Evolutionary conservation across 192 early-diverging fungal species (phyloP).

Genomic region (Borealophlyctis nickersoniae): DNA sequence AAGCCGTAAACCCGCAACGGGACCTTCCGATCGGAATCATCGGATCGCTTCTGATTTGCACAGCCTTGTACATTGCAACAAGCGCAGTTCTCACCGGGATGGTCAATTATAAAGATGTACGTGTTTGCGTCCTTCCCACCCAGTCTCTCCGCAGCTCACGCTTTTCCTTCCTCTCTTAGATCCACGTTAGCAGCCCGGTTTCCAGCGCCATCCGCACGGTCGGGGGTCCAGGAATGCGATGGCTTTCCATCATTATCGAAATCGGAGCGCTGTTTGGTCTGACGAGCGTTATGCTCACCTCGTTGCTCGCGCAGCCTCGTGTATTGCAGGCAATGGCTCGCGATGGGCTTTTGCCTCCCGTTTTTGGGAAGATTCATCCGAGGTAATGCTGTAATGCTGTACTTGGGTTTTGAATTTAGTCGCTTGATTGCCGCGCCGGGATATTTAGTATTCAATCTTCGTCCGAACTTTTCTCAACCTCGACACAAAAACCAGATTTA

Average conservation of each 20-base stretch:
- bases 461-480: slow-evolving; percentile 69
- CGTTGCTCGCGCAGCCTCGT: slow-evolving; percentile 80
- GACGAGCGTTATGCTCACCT: slow-evolving; percentile 72
- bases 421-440: slow-evolving; percentile 69
- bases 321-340: slow-evolving; percentile 82
- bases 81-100: slow-evolving; percentile 74
- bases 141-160: slow-evolving; percentile 4
- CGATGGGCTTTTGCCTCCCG: slow-evolving; percentile 77
- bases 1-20: slow-evolving; percentile 71
- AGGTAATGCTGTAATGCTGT: slow-evolving; percentile 10
- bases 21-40: slow-evolving; percentile 89
- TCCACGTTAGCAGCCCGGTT: slow-evolving; percentile 53
- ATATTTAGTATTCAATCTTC: slow-evolving; percentile 80
- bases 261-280: slow-evolving; percentile 77
- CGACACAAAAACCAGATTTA: slow-evolving; percentile 62
- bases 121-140: neutral
- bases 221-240: slow-evolving; percentile 31
- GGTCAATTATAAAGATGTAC: slow-evolving; percentile 50
- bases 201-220: slow-evolving; percentile 36
- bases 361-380: slow-evolving; percentile 70
- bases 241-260: slow-evolving; percentile 75
- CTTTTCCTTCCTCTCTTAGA: slow-evolving; percentile 11
- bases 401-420: slow-evolving; percentile 75
- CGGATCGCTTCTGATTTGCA: slow-evolving; percentile 71
- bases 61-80: slow-evolving; percentile 73